Conservation (phyloP, 2,329 filamentous ascomycete genomes). For the Aspergillus caelatus region DNA sequence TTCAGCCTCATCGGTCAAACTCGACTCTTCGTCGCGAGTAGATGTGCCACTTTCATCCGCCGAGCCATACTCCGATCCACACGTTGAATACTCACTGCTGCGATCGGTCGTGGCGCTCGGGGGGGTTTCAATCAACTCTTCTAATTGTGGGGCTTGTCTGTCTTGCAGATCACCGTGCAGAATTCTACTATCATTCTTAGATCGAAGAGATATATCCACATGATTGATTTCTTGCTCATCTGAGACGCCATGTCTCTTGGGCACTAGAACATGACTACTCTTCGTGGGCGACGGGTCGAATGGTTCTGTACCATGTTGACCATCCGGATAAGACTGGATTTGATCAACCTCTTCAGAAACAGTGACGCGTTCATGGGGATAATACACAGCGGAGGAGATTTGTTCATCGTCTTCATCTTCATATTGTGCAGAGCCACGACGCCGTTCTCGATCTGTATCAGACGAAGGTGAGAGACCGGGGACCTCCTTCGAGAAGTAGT, state of each 20-base stretch:
- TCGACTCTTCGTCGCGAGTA: conserved; percentile 54
- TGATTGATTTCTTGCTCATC: conserved; percentile 46
- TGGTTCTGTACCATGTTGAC: conserved; percentile 24
- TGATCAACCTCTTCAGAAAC: conserved; percentile 33
- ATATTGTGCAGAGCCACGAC: conserved; percentile 30
- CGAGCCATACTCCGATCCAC: conserved; percentile 49
- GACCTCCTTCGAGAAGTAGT: conserved; percentile 30
- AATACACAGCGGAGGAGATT: conserved; percentile 67
- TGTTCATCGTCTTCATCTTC: conserved; percentile 66
- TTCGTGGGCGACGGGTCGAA: conserved; percentile 30
- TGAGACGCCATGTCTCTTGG: conserved; percentile 29
- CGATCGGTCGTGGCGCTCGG: conserved; percentile 41
- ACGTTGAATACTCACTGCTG: conserved; percentile 41
- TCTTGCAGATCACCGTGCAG: conserved; percentile 61
- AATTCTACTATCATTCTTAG: conserved; percentile 62
- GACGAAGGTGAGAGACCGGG: conserved; percentile 24
- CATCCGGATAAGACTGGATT: conserved; percentile 24
- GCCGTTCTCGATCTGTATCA: conserved; percentile 26
- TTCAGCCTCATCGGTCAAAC: conserved; percentile 57
- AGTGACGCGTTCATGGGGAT: conserved; percentile 60
- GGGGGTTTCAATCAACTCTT: conserved; percentile 42
- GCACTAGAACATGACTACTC: conserved; percentile 31
- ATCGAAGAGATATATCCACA: conserved; percentile 65
- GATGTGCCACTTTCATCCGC: conserved; percentile 48
- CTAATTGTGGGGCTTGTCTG: conserved; percentile 39